Conservation (phyloP, 1,139 yeast species). For the Candida neerlandica region DNA sequence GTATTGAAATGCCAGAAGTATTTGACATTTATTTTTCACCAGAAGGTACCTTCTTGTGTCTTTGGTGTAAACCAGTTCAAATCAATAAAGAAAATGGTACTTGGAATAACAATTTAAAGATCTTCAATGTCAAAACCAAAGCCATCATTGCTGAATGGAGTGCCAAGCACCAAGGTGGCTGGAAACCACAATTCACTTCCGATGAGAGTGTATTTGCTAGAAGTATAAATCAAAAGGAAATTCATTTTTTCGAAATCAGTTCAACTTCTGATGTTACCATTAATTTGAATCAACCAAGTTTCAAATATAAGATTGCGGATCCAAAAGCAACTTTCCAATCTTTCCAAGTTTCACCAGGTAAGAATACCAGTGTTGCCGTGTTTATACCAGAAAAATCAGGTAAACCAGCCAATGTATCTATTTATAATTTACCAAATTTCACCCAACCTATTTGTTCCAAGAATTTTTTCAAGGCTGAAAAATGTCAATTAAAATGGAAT, state of each 20-base stretch:
- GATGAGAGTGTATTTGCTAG: constrained; percentile 76
- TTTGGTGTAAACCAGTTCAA: constrained; percentile 89
- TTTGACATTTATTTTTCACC: constrained; percentile 89
- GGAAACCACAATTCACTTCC: constrained; percentile 87
- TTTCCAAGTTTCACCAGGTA: constrained; percentile 79
- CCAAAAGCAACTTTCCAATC: constrained; percentile 54
- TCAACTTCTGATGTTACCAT: constrained; percentile 44
- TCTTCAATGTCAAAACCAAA: constrained; percentile 58
- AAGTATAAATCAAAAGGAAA: constrained; percentile 58
- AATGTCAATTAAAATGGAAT: constrained; percentile 93
- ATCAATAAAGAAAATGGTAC: constrained; percentile 62
- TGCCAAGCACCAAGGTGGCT: constrained; percentile 82
- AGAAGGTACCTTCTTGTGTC: constrained; percentile 76
- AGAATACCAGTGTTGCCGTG: constrained; percentile 88
- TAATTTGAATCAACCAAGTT: constrained; percentile 54
- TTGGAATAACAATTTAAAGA: constrained; percentile 74
- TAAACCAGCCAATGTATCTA: constrained; percentile 85
- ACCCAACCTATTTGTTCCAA: constrained; percentile 82
- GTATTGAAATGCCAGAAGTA: constrained; percentile 59
- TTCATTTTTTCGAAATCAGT: constrained; percentile 67
- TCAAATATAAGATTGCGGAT: constrained; percentile 65
- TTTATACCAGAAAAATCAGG: constrained; percentile 85
- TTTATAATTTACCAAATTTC: constrained; percentile 77
- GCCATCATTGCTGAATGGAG: constrained; percentile 66
- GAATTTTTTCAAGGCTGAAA: constrained; percentile 93